Evolutionary conservation across 331 rosid species (phyloP).

Genomic region (Pyrus hybrid): DNA sequence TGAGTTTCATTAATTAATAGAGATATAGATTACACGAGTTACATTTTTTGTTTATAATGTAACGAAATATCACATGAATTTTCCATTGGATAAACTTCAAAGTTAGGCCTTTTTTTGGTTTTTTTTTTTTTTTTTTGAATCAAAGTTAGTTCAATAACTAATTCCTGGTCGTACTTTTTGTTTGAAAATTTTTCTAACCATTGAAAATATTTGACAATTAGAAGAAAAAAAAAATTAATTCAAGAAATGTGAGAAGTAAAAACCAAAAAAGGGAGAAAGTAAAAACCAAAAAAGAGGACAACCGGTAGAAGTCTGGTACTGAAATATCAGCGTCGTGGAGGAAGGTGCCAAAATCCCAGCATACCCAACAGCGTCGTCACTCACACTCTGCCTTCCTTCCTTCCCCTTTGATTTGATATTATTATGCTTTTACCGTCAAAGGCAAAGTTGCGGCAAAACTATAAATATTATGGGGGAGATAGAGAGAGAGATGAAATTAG

Average conservation of each 20-base stretch:
- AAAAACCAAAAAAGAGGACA: not conserved
- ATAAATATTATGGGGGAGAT: not conserved
- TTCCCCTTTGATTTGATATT: no score
- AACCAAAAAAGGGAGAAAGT: not conserved
- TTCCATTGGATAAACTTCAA: no score
- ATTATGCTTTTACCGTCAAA: not conserved
- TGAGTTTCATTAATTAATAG: no score
- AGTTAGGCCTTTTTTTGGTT: no score
- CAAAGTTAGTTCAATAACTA: not conserved
- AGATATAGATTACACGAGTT: no score
- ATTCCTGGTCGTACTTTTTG: not conserved
- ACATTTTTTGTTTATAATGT: no score
- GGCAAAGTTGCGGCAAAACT: not conserved
- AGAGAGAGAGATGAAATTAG: not conserved
- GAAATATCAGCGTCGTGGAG: not conserved
- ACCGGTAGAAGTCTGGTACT: not conserved
- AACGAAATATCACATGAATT: no score
- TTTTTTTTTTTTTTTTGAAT: no score
- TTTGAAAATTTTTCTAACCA: not conserved
- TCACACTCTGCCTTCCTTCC: not conserved
- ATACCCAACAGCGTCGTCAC: not conserved
- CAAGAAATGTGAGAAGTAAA: not conserved
- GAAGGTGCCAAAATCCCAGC: slow-evolving; percentile 7
- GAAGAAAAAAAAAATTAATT: not conserved
- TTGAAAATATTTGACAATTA: not conserved